phyloP scores from a whole-genome alignment of 768 basidiomycete species.

The Kwoniella dendrophila region DNA sequence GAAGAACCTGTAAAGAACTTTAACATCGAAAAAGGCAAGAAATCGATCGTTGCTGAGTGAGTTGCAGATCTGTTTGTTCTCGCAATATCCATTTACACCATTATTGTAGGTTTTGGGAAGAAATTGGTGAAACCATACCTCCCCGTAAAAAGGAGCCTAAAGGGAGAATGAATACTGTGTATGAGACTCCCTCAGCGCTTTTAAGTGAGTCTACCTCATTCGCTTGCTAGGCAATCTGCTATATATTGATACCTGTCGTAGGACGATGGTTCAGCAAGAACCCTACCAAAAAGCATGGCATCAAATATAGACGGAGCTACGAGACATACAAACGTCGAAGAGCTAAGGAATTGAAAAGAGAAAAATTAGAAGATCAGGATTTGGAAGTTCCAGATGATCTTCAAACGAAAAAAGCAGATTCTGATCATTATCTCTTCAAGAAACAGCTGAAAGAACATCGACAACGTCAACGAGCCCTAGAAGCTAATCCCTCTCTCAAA shows the following conservation, averaged over 20 bases:
- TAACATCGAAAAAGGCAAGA: not conserved
- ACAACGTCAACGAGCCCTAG: not conserved
- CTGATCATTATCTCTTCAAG: constrained; percentile 39
- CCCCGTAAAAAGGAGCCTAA: constrained; percentile 21
- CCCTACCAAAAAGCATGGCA: not conserved
- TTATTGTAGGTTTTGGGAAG: constrained; percentile 32
- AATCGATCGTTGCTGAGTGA: constrained; percentile 18
- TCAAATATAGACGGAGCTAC: constrained; percentile 15
- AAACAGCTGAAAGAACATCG: constrained; percentile 19
- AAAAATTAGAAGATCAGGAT: not conserved
- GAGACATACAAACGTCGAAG: constrained; percentile 26
- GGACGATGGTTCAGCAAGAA: not conserved
- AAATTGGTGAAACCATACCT: constrained; percentile 4
- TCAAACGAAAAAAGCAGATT: constrained; percentile 29
- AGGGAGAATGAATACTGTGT: constrained; percentile 22
- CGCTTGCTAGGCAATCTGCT: not conserved
- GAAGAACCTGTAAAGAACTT: constrained; percentile 14
- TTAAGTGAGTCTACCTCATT: constrained; percentile 25
- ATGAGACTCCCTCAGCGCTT: constrained; percentile 20
- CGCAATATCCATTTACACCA: not conserved
- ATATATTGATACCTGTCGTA: not conserved
- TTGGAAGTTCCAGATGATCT: constrained; percentile 4
- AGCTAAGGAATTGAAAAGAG: constrained; percentile 22
- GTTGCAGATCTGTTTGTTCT: not conserved
- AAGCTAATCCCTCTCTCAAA: not conserved